Evolutionary conservation across 2,329 filamentous ascomycete species (phyloP).

Genomic region (Parafenestella ontariensis): DNA sequence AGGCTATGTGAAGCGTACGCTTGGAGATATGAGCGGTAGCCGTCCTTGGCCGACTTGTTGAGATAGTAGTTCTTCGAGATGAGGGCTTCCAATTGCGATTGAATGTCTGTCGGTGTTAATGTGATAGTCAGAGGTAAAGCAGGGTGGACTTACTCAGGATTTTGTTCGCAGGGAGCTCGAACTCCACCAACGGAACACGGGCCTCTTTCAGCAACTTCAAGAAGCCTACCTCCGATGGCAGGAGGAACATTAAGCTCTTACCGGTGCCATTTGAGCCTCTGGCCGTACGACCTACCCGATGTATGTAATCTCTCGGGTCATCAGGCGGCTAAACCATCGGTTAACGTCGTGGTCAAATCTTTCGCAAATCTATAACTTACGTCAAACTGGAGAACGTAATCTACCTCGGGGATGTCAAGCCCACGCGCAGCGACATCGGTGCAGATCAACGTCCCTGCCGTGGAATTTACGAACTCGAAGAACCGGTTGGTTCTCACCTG

Average conservation of each 20-base stretch:
- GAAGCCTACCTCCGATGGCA: constrained; percentile 92
- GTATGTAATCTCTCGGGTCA: constrained; percentile 73
- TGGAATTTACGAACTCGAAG: constrained; percentile 92
- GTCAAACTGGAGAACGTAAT: constrained; percentile 92
- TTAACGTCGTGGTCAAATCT: no score
- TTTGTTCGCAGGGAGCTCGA: constrained; percentile 92
- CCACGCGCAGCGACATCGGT: constrained; percentile 96
- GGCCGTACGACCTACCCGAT: constrained; percentile 94
- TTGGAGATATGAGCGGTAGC: constrained; percentile 90
- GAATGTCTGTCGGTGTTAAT: constrained; percentile 60
- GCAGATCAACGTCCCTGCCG: constrained; percentile 87
- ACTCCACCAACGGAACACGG: constrained; percentile 92
- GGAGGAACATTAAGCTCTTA: constrained; percentile 88
- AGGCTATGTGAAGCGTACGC: constrained; percentile 89
- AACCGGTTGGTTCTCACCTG: constrained; percentile 99
- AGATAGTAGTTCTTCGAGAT: constrained; percentile 97
- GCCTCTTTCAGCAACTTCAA: constrained; percentile 89
- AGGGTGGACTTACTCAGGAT: constrained; percentile 63
- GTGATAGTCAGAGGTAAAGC: background rate
- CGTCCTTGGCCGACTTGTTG: constrained; percentile 79
- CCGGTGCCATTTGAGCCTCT: constrained; percentile 84
- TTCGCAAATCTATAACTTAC: no score
- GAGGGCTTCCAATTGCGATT: constrained; percentile 83
- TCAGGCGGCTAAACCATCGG: constrained; percentile 68
- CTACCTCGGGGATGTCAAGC: constrained; percentile 92